These are phyloP conservation scores for Coriaria nepalensis DNA, from an alignment of 306 rosid genomes.

Conservation along the genomic window DNA sequence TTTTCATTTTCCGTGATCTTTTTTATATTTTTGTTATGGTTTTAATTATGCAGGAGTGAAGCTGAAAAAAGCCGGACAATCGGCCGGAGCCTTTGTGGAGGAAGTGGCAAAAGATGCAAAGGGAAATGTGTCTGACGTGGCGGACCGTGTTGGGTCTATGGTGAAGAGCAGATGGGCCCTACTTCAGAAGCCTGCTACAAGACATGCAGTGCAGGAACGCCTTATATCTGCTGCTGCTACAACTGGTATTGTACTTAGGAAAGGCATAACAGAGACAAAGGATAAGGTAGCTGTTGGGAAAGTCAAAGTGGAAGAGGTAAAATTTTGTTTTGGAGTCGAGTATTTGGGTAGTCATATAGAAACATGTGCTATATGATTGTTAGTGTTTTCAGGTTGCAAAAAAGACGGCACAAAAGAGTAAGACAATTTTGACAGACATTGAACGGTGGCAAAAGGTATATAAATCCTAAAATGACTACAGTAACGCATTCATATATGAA, in stretches of 20 bases:
- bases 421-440: conserved; percentile 75
- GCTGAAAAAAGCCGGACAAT: conserved; percentile 76
- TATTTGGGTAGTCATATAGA: too few relatives aligned
- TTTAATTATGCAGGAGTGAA: conserved; percentile 49
- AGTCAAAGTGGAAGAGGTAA: conserved; percentile 92
- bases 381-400: conserved; percentile 66
- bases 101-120: conserved; percentile 86
- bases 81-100: conserved; percentile 85
- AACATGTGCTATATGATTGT: background rate
- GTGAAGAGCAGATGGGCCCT: conserved; percentile 80
- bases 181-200: conserved; percentile 81
- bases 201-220: conserved; percentile 82
- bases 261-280: conserved; percentile 64
- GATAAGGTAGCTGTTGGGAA: conserved; percentile 80
- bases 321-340: background rate
- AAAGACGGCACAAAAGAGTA: conserved; percentile 82
- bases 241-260: conserved; percentile 67
- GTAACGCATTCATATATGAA: too few relatives aligned
- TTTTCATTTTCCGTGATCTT: conserved; percentile 12
- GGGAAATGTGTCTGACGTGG: conserved; percentile 64
- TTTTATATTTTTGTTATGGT: conserved; percentile 1
- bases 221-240: conserved; percentile 83
- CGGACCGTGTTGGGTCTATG: conserved; percentile 59
- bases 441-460: conserved; percentile 98
- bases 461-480: background rate